Percentiles rank a stretch among this genome's conserved stretches.
phyloP scores from a whole-genome alignment of 2,329 filamentous ascomycete species.

The Fusarium sp. region DNA sequence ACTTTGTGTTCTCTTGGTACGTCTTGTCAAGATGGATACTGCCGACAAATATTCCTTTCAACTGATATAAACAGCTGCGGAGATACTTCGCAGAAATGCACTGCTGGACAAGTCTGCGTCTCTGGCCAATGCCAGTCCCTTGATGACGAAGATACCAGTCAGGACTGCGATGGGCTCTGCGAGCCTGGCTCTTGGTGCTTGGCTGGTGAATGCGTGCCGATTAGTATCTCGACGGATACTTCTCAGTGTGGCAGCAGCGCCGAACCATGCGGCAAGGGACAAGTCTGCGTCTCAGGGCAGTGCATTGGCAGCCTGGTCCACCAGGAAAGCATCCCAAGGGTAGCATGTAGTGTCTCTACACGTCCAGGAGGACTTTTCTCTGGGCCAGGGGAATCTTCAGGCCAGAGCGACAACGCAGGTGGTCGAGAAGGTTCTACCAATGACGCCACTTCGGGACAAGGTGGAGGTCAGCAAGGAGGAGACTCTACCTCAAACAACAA shows the following conservation, averaged over 20 bases:
- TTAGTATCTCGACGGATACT: conserved; percentile 15
- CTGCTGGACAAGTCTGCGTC: conserved; percentile 22
- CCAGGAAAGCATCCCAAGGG: neutral
- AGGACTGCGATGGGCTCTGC: conserved; percentile 9
- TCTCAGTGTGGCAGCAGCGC: conserved; percentile 11
- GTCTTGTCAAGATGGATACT: conserved; percentile 11
- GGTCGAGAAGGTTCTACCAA: neutral
- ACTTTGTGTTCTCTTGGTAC: conserved; percentile 6
- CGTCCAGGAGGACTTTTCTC: neutral
- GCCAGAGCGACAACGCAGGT: neutral
- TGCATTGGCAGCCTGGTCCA: conserved; percentile 8
- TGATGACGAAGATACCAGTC: neutral
- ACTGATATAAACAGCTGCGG: conserved; percentile 24
- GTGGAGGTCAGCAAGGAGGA: neutral
- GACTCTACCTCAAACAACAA: neutral
- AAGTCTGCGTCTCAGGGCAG: conserved; percentile 25
- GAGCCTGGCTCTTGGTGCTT: conserved; percentile 14
- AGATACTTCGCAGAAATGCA: conserved; percentile 2
- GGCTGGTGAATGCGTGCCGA: neutral
- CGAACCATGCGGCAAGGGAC: neutral
- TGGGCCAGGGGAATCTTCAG: neutral
- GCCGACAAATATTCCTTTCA: conserved; percentile 18
- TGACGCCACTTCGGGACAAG: neutral
- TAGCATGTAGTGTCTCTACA: neutral
- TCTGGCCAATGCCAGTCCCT: conserved; percentile 17